A percentile compares a stretch with the other conserved stretches of the same genome.
These are phyloP conservation scores for Byssochlamys sp. DNA, from an alignment of 2,329 filamentous ascomycete genomes.

Conservation along the genomic window DNA sequence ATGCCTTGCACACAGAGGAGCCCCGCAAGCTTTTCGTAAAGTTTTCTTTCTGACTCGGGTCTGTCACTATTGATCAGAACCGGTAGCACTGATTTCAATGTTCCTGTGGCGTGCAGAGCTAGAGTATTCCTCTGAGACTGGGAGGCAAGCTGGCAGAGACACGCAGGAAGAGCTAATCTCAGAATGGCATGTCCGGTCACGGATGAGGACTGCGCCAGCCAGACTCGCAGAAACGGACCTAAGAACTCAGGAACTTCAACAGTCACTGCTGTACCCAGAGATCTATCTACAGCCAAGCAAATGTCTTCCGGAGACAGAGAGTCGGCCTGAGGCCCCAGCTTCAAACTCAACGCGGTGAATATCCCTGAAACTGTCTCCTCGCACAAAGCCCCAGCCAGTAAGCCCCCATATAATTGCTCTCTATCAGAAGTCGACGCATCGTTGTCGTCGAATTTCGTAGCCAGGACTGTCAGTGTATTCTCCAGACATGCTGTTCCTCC, in stretches of 20 bases:
- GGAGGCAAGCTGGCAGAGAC: conserved; percentile 49
- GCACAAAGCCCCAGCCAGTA: conserved; percentile 71
- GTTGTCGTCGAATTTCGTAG: conserved; percentile 41
- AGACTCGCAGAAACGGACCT: conserved; percentile 35
- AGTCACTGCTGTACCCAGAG: conserved; percentile 32
- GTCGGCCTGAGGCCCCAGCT: conserved; percentile 11
- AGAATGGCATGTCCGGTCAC: conserved; percentile 28
- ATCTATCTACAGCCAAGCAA: conserved; percentile 23
- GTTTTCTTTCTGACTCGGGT: conserved; percentile 45
- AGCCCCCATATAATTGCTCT: conserved; percentile 72
- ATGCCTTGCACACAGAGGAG: conserved; percentile 65
- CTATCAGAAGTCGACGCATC: conserved; percentile 39
- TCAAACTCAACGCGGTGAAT: conserved; percentile 41
- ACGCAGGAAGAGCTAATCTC: conserved; percentile 54
- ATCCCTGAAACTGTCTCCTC: conserved; percentile 64
- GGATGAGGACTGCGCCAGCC: conserved; percentile 51
- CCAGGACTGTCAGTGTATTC: conserved; percentile 58
- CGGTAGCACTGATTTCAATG: conserved; percentile 57
- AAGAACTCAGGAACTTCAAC: conserved; percentile 34
- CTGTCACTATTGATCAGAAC: conserved; percentile 52
- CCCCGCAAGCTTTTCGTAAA: conserved; percentile 58
- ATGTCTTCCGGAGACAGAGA: conserved; percentile 13
- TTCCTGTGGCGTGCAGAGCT: conserved; percentile 61
- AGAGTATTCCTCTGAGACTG: conserved; percentile 61
- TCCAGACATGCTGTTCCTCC: conserved; percentile 73